Percentiles rank a stretch among this genome's conserved stretches.
These are phyloP conservation scores for Apophysomyces ossiformis DNA, from an alignment of 371 early-diverging fungal genomes.

Conservation along the genomic window DNA sequence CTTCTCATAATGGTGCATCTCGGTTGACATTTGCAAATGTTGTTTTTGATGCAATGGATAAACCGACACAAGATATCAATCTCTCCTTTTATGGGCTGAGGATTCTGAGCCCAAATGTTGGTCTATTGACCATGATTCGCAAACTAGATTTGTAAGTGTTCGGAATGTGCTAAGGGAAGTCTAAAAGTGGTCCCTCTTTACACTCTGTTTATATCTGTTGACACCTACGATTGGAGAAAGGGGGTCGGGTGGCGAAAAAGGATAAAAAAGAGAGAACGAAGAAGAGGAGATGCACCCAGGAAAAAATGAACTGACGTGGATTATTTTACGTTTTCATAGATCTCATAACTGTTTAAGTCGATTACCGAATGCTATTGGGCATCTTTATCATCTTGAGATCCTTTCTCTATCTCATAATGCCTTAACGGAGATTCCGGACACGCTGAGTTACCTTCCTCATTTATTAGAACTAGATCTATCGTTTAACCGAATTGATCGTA, in stretches of 20 bases:
- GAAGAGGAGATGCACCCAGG: neutral
- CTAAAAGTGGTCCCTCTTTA: too few relatives aligned
- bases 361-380: constrained; percentile 64
- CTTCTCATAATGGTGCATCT: constrained; percentile 16
- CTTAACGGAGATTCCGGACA: constrained; percentile 57
- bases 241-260: too few relatives aligned
- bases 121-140: constrained; percentile 20
- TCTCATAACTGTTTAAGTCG: constrained; percentile 23
- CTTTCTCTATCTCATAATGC: constrained; percentile 45
- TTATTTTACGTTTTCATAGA: constrained; percentile 15
- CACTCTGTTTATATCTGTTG: too few relatives aligned
- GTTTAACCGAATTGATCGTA: constrained; percentile 61
- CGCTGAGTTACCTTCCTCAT: constrained; percentile 68
- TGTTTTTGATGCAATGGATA: neutral
- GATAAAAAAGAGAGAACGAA: constrained; percentile 3
- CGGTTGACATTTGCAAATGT: constrained; percentile 19
- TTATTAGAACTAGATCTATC: constrained; percentile 71
- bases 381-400: constrained; percentile 54
- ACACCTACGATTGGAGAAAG: too few relatives aligned
- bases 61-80: constrained; percentile 27
- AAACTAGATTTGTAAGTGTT: constrained; percentile 30
- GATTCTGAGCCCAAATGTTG: constrained; percentile 28
- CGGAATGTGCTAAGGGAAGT: too few relatives aligned
- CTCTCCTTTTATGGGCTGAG: constrained; percentile 19
- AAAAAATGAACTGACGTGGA: constrained; percentile 3